Percentiles rank a stretch among this genome's conserved stretches.
Conservation (phyloP, 1,284 basidiomycete species). For the Fomitopsis schrenkii region DNA sequence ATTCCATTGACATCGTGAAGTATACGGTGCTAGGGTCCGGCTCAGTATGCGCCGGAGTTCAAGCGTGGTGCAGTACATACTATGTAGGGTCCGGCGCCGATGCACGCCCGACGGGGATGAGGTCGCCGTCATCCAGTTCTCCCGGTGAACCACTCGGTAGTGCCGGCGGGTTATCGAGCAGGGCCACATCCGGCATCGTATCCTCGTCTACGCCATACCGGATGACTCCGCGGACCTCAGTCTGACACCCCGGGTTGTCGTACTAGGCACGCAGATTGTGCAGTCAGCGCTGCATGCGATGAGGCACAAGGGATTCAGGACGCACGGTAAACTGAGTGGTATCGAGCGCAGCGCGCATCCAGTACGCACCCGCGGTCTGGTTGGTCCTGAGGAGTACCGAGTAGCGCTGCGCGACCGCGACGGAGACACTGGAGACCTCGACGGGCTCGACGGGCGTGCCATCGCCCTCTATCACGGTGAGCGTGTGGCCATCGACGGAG, state of each 20-base stretch:
- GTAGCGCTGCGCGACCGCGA: slow-evolving; percentile 43
- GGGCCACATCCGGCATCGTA: slow-evolving; percentile 14
- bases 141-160: slow-evolving; percentile 15
- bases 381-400: slow-evolving; percentile 40
- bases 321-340: slow-evolving; percentile 29
- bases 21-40: slow-evolving; percentile 14
- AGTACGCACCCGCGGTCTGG: slow-evolving; percentile 29
- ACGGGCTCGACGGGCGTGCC: slow-evolving; percentile 37
- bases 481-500: slow-evolving; percentile 39
- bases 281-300: slow-evolving; percentile 6
- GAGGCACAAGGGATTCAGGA: slow-evolving; percentile 2
- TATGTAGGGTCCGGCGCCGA: slow-evolving; percentile 19
- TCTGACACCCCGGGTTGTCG: slow-evolving; percentile 27
- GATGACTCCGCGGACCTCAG: slow-evolving; percentile 31
- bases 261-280: slow-evolving; percentile 14
- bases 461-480: slow-evolving; percentile 45
- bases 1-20: slow-evolving; percentile 32
- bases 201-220: slow-evolving; percentile 22
- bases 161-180: slow-evolving; percentile 16
- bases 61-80: slow-evolving; percentile 4
- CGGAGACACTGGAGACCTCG: slow-evolving; percentile 31
- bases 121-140: slow-evolving; percentile 20
- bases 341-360: slow-evolving; percentile 38
- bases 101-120: slow-evolving; percentile 23
- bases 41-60: not conserved